Conservation (phyloP, 2,329 filamentous ascomycete genomes). For the Neobulgaria alba region DNA sequence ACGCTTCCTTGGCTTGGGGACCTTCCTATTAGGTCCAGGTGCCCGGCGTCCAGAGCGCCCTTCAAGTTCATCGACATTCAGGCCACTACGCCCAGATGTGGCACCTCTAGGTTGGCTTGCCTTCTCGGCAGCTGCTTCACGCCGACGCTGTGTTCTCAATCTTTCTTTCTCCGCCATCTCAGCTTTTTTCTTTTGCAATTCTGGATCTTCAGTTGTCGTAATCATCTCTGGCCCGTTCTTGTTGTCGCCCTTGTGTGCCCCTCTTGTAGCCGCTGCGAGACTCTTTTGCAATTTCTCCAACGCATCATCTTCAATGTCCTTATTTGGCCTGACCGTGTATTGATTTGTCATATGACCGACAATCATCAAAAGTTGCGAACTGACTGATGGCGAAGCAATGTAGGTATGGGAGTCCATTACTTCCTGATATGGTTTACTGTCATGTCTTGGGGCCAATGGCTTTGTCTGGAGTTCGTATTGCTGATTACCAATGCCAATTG, state of each 20-base stretch:
- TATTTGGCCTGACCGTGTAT: slow-evolving; percentile 59
- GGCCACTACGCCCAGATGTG: slow-evolving; percentile 43
- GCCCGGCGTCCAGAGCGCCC: slow-evolving; percentile 42
- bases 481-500: slow-evolving; percentile 63
- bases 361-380: slow-evolving; percentile 59
- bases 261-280: slow-evolving; percentile 55
- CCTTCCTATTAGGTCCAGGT: slow-evolving; percentile 44
- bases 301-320: slow-evolving; percentile 61
- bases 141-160: slow-evolving; percentile 54
- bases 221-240: slow-evolving; percentile 58
- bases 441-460: slow-evolving; percentile 51
- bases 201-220: slow-evolving; percentile 63
- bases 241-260: slow-evolving; percentile 41
- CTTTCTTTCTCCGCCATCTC: slow-evolving; percentile 69
- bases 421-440: slow-evolving; percentile 50
- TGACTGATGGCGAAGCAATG: slow-evolving; percentile 61
- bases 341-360: slow-evolving; percentile 70
- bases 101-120: slow-evolving; percentile 32
- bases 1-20: slow-evolving; percentile 44
- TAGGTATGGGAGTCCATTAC: slow-evolving; percentile 69
- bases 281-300: slow-evolving; percentile 58
- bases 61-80: slow-evolving; percentile 64
- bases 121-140: slow-evolving; percentile 59
- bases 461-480: slow-evolving; percentile 71
- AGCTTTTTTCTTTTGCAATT: slow-evolving; percentile 64